Conservation (phyloP, 2,329 filamentous ascomycete species). For the Alternaria incomplexa region DNA sequence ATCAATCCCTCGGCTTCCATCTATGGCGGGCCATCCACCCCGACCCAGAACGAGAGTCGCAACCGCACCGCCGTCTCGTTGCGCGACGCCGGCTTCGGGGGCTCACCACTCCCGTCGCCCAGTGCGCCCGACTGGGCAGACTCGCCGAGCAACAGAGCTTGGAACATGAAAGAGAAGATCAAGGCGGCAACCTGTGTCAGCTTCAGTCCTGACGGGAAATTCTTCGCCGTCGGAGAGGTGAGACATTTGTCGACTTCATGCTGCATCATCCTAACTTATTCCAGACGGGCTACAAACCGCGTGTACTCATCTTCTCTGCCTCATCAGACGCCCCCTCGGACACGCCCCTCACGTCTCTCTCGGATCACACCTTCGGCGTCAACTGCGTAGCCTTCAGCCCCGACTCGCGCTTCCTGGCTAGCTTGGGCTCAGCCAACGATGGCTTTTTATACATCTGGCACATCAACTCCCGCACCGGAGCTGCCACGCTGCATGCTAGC, state of each 20-base stretch:
- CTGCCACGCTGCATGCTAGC: conserved; percentile 78
- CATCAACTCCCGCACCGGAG: conserved; percentile 80
- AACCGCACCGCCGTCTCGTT: conserved; percentile 64
- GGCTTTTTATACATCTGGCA: conserved; percentile 93
- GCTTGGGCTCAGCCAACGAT: conserved; percentile 86
- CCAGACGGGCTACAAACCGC: conserved; percentile 85
- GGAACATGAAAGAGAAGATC: conserved; percentile 89
- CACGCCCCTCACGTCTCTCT: conserved; percentile 80
- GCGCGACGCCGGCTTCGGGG: conserved; percentile 55
- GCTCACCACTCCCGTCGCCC: conserved; percentile 54
- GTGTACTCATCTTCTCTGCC: conserved; percentile 88
- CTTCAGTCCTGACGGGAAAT: conserved; percentile 84
- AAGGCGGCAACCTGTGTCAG: conserved; percentile 93
- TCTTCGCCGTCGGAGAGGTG: conserved; percentile 87
- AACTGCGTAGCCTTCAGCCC: conserved; percentile 87
- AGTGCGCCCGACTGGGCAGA: conserved; percentile 62
- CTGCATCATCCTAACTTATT: conserved; percentile 34
- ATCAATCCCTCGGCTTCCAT: conserved; percentile 65
- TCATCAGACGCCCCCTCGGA: conserved; percentile 78
- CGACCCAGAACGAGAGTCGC: conserved; percentile 58
- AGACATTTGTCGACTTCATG: conserved; percentile 20
- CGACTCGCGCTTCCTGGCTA: conserved; percentile 85
- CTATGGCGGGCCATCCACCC: conserved; percentile 61
- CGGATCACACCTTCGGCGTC: conserved; percentile 90
- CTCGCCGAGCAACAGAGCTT: conserved; percentile 68